Base-by-base conservation (phyloP, 1,284 basidiomycete species). In the Neonothopanus nambi region DNA sequence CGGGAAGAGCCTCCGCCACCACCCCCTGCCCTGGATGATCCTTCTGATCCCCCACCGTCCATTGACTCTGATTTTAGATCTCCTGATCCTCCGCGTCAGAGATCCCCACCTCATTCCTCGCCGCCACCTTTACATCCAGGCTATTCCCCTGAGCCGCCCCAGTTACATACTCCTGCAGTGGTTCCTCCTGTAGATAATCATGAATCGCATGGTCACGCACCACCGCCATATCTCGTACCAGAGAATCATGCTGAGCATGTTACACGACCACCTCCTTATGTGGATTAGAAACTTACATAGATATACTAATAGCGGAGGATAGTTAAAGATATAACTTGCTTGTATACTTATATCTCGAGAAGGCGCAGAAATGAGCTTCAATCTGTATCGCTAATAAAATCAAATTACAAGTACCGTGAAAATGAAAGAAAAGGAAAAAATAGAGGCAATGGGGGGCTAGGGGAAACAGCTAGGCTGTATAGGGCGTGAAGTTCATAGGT, bases 1-100 rank as follows among this genome's bases (percentile, higher is more conserved):
- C 64, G 60, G 57, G 65, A 63, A 47, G 78, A 77, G 53, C 73
- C 72, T 23, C 89, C 87, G 0, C 89, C 89, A 0, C 89, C 88
- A 1, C 87, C 89, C 0, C 89, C 87, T 36, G 79, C 85, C n/a
- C 79, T 91, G 73, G 89, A 92, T 62, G 91, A 93, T 68, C 91
- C 91, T 20, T 86, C 86, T 1, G 87, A 91, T 66, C 87, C 87
- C 24, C 91, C 91, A 3, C 90, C 89, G 13, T 86, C 84, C 3
- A 91, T 93, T 64, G 86, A 91, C 67, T 85, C 87, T 9, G 87
- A 85, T 47, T 91, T 88, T 65, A 75, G 87, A 53, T 81, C 80
- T 6, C 84, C 84, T 13, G 73, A 75, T 18, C 68, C 67, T 7
- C 61, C 76, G 26, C 70, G 70, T 41, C 73, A 76, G 36, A 43